Percentiles rank a stretch among this genome's conserved stretches.
These are phyloP conservation scores for Chytridiales sp. DNA, from an alignment of 371 early-diverging fungal genomes.

Conservation along the genomic window DNA sequence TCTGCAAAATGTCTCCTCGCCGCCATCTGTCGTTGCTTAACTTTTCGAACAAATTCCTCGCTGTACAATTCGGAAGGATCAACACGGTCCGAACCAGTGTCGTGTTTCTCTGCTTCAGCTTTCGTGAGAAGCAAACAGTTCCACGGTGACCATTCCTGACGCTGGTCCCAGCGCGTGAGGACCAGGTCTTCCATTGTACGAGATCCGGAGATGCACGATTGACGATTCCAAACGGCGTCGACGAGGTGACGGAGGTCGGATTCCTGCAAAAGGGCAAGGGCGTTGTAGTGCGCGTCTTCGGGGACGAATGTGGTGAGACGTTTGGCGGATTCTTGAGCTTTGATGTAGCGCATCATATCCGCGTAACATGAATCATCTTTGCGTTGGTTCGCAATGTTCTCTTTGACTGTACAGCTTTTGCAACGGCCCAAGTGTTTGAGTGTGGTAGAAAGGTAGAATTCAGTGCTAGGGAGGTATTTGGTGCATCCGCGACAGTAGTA, in stretches of 20 bases:
- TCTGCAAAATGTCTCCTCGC: conserved; percentile 47
- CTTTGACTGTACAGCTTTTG: conserved; percentile 42
- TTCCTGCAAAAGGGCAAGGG: conserved; percentile 49
- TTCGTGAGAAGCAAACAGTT: conserved; percentile 53
- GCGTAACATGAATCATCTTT: conserved; percentile 47
- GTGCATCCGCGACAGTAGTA: conserved; percentile 52
- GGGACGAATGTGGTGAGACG: conserved; percentile 20
- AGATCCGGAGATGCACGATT: conserved; percentile 41
- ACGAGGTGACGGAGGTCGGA: conserved; percentile 52
- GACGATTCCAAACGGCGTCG: conserved; percentile 50
- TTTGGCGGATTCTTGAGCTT: conserved; percentile 35
- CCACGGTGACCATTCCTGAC: conserved; percentile 46
- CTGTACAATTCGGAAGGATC: conserved; percentile 36
- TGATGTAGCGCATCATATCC: conserved; percentile 39
- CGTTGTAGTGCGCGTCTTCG: conserved; percentile 35
- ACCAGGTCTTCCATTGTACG: conserved; percentile 39
- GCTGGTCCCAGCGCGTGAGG: conserved; percentile 47
- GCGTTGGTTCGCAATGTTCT: conserved; percentile 45
- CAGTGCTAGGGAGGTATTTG: conserved; percentile 49
- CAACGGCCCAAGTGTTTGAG: conserved; percentile 49
- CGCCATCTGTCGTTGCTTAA: conserved; percentile 44
- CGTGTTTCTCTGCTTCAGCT: conserved; percentile 50
- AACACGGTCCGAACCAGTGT: conserved; percentile 16
- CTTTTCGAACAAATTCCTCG: conserved; percentile 44
- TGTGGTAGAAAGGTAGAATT: conserved; percentile 53